Evolutionary conservation across 2,329 filamentous ascomycete genomes (phyloP).

Genomic region (Cytospora paraplurivora): DNA sequence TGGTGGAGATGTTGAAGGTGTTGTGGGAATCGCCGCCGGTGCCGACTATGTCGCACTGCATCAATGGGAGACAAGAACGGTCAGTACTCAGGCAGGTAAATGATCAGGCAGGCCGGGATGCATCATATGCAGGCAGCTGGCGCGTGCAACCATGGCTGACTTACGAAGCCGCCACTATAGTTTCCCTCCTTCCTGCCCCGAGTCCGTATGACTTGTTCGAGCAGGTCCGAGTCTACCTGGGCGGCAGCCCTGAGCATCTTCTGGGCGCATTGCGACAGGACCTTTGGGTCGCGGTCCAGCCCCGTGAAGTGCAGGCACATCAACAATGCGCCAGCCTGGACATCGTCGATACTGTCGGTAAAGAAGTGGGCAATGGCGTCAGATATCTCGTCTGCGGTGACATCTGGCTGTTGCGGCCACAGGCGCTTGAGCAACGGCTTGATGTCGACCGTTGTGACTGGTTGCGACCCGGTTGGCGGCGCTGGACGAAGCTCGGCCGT

Average conservation of each 20-base stretch:
- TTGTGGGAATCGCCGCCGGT: conserved; percentile 96
- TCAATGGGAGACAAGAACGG: conserved; percentile 4
- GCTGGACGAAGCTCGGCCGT: background rate
- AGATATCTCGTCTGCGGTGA: conserved; percentile 81
- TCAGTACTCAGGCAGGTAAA: conserved; percentile 2
- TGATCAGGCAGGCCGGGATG: background rate
- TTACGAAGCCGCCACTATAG: conserved; percentile 82
- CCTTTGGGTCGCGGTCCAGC: conserved; percentile 79
- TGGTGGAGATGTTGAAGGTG: conserved; percentile 98
- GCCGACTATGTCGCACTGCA: conserved; percentile 88
- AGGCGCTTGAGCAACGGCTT: conserved; percentile 73
- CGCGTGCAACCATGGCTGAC: conserved; percentile 37
- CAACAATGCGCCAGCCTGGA: conserved; percentile 83
- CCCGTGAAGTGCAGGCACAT: conserved; percentile 91
- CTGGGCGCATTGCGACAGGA: conserved; percentile 80
- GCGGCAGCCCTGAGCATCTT: conserved; percentile 83
- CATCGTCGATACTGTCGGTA: conserved; percentile 82
- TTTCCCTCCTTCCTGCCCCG: conserved; percentile 67
- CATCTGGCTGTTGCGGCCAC: conserved; percentile 60
- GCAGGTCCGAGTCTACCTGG: conserved; percentile 64
- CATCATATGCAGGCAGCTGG: no score
- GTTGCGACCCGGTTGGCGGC: conserved; percentile 20
- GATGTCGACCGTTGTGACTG: conserved; percentile 53
- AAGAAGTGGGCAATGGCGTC: conserved; percentile 91
- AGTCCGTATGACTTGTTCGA: conserved; percentile 62